Base-by-base conservation (phyloP, 805 yeast genomes). In the Wickerhamomyces subpelliculosus region DNA sequence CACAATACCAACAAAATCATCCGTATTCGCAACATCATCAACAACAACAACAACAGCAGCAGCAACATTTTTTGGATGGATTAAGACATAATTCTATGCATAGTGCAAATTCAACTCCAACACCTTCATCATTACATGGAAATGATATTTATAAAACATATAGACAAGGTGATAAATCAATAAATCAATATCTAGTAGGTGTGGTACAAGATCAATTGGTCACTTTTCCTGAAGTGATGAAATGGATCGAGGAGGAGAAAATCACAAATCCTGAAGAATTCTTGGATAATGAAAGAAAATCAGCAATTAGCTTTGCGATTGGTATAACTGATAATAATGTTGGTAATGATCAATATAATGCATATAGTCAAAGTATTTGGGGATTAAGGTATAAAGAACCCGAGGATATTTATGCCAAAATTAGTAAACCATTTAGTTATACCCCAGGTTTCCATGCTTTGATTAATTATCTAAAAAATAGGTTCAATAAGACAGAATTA, bases 391-490 rank as follows among this genome's bases (percentile, higher is more conserved):
- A 62, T 56, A 70, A 68, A 40, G 85, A 82, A 45, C 86, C 93
- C 0, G 79, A 78, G 50, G 90, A 84, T 45, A 82, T 90, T 12
- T 93, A 90, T 61, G 78, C 82, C 17, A 70, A 75, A 36, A 84
- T 90, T 13, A 68, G 63, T 18, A 69, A 65, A 37, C 97, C 97
- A 1, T 93, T 84, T 54, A 75, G 89, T 8, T 90, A 93, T 55
- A 89, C 96, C 0, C 84, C 88, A 1, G 96, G 96, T 3, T 90
- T 83, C 58, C 96, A 88, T 59, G 76, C 80, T 33, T 68, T 90
- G 40, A 78, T 85, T 49, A 72, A 78, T 10, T 89, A 89, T 55
- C 64, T 90, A 42, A 68, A 81, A 41, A 65, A 72, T 27, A 62
- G 97, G 35, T 88, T 90, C 56, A 73, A 76, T 34, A 74, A 78